Conservation (phyloP, 306 rosid genomes). For the Castanospermum australe region DNA sequence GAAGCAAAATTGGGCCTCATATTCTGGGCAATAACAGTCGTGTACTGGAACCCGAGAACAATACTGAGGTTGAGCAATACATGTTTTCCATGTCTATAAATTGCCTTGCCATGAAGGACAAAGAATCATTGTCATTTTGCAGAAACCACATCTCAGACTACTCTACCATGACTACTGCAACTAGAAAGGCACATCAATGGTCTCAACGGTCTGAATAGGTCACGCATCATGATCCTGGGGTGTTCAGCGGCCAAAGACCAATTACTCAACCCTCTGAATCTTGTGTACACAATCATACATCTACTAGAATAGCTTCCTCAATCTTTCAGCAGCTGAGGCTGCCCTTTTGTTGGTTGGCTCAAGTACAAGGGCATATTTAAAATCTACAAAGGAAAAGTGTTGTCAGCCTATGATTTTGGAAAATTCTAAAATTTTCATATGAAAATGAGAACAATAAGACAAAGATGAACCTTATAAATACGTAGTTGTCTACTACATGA, state of each 20-base stretch:
- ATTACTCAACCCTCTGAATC: conserved; percentile 6
- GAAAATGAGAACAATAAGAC: background rate
- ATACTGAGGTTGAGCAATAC: background rate
- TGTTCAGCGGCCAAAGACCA: background rate
- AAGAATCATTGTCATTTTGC: background rate
- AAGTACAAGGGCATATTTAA: conserved; percentile 63
- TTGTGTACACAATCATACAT: background rate
- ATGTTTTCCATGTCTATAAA: background rate
- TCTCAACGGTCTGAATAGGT: background rate
- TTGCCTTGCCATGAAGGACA: conserved; percentile 15
- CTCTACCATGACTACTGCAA: background rate
- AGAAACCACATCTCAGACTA: background rate
- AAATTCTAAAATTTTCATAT: background rate
- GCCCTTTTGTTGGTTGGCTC: conserved; percentile 83
- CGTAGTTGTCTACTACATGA: background rate
- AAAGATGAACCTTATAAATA: background rate
- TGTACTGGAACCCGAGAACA: background rate
- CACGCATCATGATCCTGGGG: background rate
- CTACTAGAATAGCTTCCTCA: conserved; percentile 52
- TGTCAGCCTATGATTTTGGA: background rate
- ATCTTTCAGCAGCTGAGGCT: conserved; percentile 46
- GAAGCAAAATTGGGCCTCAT: conserved; percentile 48
- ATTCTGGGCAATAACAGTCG: background rate
- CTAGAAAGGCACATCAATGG: background rate
- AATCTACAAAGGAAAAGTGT: conserved; percentile 46